Conservation (phyloP, 495 filamentous ascomycete genomes). For the Penicillium parvum region DNA sequence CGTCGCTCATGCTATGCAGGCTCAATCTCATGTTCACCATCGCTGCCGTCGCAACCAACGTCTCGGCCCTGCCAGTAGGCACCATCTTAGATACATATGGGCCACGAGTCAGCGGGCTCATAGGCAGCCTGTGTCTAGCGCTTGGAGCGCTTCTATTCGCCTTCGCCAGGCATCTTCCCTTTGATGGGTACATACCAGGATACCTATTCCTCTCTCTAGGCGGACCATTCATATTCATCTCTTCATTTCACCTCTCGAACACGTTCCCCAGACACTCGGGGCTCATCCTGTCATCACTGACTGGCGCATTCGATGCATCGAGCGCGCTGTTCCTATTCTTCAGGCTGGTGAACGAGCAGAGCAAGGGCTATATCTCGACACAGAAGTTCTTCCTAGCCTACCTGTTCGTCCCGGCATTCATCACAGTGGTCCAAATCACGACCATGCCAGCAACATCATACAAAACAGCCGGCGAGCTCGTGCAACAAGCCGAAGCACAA, state of each 20-base stretch:
- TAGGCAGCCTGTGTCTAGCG: conserved; percentile 65
- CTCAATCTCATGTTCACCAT: conserved; percentile 87
- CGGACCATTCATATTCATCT: conserved; percentile 87
- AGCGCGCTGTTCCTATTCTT: conserved; percentile 88
- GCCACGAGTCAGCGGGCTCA: conserved; percentile 68
- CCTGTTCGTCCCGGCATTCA: conserved; percentile 67
- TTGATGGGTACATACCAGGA: conserved; percentile 72
- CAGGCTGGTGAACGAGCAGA: conserved; percentile 65
- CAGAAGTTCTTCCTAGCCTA: conserved; percentile 74
- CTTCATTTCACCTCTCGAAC: conserved; percentile 89
- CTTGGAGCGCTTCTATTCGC: conserved; percentile 68
- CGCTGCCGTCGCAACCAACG: conserved; percentile 64
- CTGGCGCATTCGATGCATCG: conserved; percentile 85
- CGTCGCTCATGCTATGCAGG: conserved; percentile 13
- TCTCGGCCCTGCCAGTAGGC: conserved; percentile 64
- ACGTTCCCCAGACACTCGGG: conserved; percentile 84
- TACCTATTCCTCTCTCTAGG: conserved; percentile 82
- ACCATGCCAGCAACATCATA: conserved; percentile 79
- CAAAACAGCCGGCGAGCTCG: conserved; percentile 82
- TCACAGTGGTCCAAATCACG: conserved; percentile 63
- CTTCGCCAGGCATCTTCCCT: conserved; percentile 56
- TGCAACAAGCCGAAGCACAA: conserved; percentile 62
- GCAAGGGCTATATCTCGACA: conserved; percentile 55
- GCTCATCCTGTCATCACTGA: conserved; percentile 77
- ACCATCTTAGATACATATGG: conserved; percentile 82